phyloP scores from a whole-genome alignment of 2,329 filamentous ascomycete species.

The Aspergillus candidus region DNA sequence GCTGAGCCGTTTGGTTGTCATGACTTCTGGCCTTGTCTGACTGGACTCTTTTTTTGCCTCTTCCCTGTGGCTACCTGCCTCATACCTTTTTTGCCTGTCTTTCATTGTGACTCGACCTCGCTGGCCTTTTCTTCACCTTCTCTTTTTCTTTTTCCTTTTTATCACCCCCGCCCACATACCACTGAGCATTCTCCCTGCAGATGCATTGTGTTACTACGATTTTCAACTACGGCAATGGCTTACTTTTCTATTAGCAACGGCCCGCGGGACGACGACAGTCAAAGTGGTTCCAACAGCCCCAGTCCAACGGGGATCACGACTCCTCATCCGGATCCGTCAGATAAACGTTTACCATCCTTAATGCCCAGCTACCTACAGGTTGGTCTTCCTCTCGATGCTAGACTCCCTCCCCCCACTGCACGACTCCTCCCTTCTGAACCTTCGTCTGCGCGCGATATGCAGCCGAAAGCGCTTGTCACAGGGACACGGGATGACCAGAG shows the following conservation, averaged over 20 bases:
- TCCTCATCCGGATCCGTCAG: conserved; percentile 84
- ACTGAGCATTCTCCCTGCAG: conserved; percentile 5
- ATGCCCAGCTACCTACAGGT: conserved; percentile 98
- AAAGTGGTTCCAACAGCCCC: conserved; percentile 65
- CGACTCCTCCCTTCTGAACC: conserved; percentile 33
- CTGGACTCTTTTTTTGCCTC: conserved; percentile 1
- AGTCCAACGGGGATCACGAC: conserved; percentile 89
- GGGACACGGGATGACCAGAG: conserved; percentile 20
- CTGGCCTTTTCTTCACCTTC: conserved; percentile 6
- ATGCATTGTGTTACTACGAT: background rate
- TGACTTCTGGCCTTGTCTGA: background rate
- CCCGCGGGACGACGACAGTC: conserved; percentile 37
- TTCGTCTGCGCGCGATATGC: conserved; percentile 19
- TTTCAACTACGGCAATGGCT: conserved; percentile 16
- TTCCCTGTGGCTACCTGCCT: conserved; percentile 2
- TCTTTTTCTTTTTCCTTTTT: background rate
- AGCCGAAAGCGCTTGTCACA: conserved; percentile 20
- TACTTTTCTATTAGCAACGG: conserved; percentile 22
- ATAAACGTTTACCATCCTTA: conserved; percentile 93
- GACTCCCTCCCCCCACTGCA: conserved; percentile 43
- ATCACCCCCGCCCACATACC: background rate
- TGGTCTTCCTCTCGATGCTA: conserved; percentile 79
- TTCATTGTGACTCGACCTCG: background rate
- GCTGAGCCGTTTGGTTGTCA: background rate
- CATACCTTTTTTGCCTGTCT: too few species aligned